Evolutionary conservation across 2,329 filamentous ascomycete genomes (phyloP), one percentile per base, ranked within the genome.

Genomic region (Sarocladiaceae sp.): DNA sequence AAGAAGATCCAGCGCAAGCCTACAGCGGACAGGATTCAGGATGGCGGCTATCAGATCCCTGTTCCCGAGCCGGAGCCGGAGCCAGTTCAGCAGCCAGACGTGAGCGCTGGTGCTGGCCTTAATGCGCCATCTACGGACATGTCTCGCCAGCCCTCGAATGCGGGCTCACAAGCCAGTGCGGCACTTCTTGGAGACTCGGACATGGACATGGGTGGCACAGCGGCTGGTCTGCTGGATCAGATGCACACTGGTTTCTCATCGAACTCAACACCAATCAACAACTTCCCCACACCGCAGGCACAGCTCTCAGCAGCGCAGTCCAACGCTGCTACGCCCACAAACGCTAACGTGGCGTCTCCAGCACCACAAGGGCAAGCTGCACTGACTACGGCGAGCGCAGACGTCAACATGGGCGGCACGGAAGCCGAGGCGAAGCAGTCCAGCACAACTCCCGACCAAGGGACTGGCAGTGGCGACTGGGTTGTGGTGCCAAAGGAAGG

Each of bases 11-110:
- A 80, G 33, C 74, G 79, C 23, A 80, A 88, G 51, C 79, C 83
- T 48, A 77, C 80, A 22, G 77, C 93, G 7, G 77, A 81, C 33
- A 85, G 89, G 42, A 78, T 95, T 39, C 84, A 94, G 62, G 87
- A 88, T 61, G 91, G 90, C 47, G 90, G 90, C 2, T 83, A 78
- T 56, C 80, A 90, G 66, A 82, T 90, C 56, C 78, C 76, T 6
- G 71, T 70, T 4, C 75, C 78, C 3, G 73, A 78, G 57, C 73
- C 67, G 4, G 61, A 62, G 35, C 65, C 65, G 2, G 60, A 64
- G 20, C 62, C 67, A 13, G 44, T 48, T 8, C 29, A 36, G 29
- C 47, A 50, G 22, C 22, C 29, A 7, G 47, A 25, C 15, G 15
- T 35, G 26, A 17, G 29, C 20, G 8, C 47, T 13, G 23, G 5